These are phyloP conservation scores for Brasilioporus rufonigricans DNA, from an alignment of 768 basidiomycete genomes.

Conservation along the genomic window DNA sequence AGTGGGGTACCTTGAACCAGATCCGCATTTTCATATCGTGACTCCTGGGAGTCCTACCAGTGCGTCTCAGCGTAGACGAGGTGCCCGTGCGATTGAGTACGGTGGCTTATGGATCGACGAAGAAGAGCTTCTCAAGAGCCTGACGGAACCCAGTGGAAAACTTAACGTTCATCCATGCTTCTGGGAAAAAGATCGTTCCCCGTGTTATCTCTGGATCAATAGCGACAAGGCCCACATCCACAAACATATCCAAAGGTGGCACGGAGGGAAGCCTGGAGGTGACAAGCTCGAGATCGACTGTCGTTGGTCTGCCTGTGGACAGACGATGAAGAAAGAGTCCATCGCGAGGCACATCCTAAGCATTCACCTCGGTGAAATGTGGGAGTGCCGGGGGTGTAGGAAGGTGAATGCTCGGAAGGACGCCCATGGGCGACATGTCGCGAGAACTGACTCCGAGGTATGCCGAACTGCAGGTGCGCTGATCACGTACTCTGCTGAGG, in stretches of 20 bases:
- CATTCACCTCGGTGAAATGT: slow-evolving; percentile 13
- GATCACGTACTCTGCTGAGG: slow-evolving; percentile 9
- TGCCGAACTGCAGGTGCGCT: slow-evolving; percentile 11
- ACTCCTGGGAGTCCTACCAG: background rate
- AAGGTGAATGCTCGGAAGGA: slow-evolving; percentile 13
- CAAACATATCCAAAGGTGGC: slow-evolving; percentile 19
- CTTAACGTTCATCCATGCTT: slow-evolving; percentile 9
- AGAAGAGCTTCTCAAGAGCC: slow-evolving; percentile 8
- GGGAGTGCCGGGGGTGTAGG: slow-evolving; percentile 4
- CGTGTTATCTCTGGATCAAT: slow-evolving; percentile 17
- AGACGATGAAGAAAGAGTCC: slow-evolving; percentile 25
- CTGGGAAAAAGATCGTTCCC: slow-evolving; percentile 9
- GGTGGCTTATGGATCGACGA: slow-evolving; percentile 12
- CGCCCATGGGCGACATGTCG: slow-evolving; percentile 4
- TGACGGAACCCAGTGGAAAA: background rate
- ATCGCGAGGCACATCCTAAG: slow-evolving; percentile 16
- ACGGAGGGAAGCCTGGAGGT: slow-evolving; percentile 4
- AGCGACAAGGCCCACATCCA: slow-evolving; percentile 16
- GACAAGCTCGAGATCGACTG: slow-evolving; percentile 11
- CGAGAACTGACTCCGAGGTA: background rate
- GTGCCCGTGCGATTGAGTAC: slow-evolving; percentile 4
- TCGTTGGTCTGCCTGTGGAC: slow-evolving; percentile 12
- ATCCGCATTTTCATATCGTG: no score
- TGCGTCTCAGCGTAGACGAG: background rate
- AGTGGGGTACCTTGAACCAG: no score